Evolutionary conservation across 257 asterid genomes (phyloP).

Genomic region (Forsythia suspensa): DNA sequence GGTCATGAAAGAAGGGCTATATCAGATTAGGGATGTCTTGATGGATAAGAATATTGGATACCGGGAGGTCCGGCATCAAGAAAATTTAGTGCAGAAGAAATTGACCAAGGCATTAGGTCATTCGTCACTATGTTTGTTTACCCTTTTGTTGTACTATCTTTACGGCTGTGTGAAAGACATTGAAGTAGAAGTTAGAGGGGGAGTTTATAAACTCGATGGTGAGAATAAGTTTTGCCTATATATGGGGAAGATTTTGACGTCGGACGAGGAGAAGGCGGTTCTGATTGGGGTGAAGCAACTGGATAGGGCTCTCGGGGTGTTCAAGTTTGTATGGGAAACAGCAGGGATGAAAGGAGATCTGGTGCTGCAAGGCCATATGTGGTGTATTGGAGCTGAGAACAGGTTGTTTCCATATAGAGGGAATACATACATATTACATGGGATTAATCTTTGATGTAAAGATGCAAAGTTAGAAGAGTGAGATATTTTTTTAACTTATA

Average conservation of each 20-base stretch:
- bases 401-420: constrained; percentile 63
- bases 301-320: constrained; percentile 68
- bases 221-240: constrained; percentile 55
- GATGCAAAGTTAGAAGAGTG: neutral
- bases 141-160: constrained; percentile 69
- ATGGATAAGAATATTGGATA: constrained; percentile 75
- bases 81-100: constrained; percentile 70
- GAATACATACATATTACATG: constrained; percentile 60
- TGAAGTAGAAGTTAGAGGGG: constrained; percentile 84
- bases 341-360: constrained; percentile 74
- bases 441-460: constrained; percentile 35
- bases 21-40: constrained; percentile 68
- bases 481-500: neutral
- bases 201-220: constrained; percentile 42
- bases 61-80: constrained; percentile 66
- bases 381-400: constrained; percentile 76
- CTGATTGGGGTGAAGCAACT: constrained; percentile 67
- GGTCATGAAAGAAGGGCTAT: constrained; percentile 80
- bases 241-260: constrained; percentile 76
- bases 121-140: constrained; percentile 74
- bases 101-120: constrained; percentile 68
- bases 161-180: constrained; percentile 56
- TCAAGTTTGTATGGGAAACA: constrained; percentile 83
- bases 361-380: constrained; percentile 86
- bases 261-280: constrained; percentile 57